Base-by-base conservation (phyloP, 495 filamentous ascomycete species). In the Talaromyces wortmannii region DNA sequence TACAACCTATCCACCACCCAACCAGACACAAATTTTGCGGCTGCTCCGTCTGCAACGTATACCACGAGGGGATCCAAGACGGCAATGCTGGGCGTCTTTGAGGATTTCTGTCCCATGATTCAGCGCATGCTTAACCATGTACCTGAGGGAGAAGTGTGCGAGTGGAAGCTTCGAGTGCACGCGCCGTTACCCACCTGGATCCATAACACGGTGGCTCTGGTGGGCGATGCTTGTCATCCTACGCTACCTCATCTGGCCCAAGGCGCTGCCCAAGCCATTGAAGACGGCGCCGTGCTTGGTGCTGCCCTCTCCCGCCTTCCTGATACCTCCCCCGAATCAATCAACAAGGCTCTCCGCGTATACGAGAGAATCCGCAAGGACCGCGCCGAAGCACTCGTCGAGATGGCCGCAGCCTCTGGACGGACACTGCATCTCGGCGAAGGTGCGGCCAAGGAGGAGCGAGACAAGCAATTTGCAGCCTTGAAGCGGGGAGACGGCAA, bases 1-100 rank as follows among this genome's bases (percentile, higher is more conserved):
- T 91, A 92, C 75, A 92, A 92, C 74, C 67, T 92, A 45, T 85
- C 84, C 15, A 86, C 88, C 30, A 77, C 83, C 11, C 88, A 92
- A 67, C 88, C 87, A 2, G 87, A 91, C 63, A 74, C 62, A 53
- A 82, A 89, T 67, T 91, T 90, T 58, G 85, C 85, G 12, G 79
- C 74, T 6, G 86, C 85, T 43, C 83, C 86, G 8, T 86, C 84
- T 58, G 83, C 83, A 32, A 90, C 85, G 1, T 92, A 91, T 71
- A 90, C 87, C 8, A 90, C 87, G 16, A 78, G 77, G 52, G 87
- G 84, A 6, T 79, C 78, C 57, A 95, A 92, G 68, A 59, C 67
- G 18, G 78, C 72, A 47, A 87, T 90, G 84, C 63, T 90, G 58
- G 63, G 74, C 16, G 82, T 89, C 23, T 91, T 82, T 62, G 68